Evolutionary conservation across 148 eudicot genomes (phyloP), one percentile per base, ranked within the genome.

Genomic region (Selenicereus undatus): DNA sequence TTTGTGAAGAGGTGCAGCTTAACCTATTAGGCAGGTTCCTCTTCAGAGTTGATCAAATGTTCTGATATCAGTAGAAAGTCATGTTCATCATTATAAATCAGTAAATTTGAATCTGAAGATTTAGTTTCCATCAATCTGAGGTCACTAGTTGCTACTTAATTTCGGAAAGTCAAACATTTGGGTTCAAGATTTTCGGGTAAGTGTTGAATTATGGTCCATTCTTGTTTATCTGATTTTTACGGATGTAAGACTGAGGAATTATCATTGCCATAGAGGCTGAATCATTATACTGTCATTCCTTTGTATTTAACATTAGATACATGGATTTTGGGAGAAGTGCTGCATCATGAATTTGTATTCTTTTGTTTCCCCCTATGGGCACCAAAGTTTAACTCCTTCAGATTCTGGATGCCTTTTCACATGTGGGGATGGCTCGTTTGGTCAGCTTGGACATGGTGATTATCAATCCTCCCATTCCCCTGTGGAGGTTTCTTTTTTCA

Each of bases 401-500:
- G 97, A 90, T 75, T 79, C 79, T 45, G 99, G 99, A 76, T 77
- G 79, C 75, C 88, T 93, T 77, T 92, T 91, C 85, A 95, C 97
- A 51, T 95, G 97, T 87, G 99, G 99, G 81, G 97, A 95, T 85
- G 97, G 97, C 81, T 90, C 97, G 12, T 95, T 95, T 86, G 99
- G 99, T 82, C 99, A 95, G 88, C 95, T 95, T 83, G 99, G 99
- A 66, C 93, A 91, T 79, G 94, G 95, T 64, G 93, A 95, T 89
- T 85, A 81, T 82, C 85, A 84, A 76, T 90, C 93, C 3, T 83
- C 76, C 74, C 83, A 79, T 50, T 83, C 80, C 58, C 99, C 97
- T 0, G 70, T 70, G 78, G 80, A 84, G 80, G 88, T 95, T 73
- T 85, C 87, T 2, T 83, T 83, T 84, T 88, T 95, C 74, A 50